Evolutionary conservation across 129 eudicot genomes (phyloP).

Genomic region (Tanacetum coccineum): DNA sequence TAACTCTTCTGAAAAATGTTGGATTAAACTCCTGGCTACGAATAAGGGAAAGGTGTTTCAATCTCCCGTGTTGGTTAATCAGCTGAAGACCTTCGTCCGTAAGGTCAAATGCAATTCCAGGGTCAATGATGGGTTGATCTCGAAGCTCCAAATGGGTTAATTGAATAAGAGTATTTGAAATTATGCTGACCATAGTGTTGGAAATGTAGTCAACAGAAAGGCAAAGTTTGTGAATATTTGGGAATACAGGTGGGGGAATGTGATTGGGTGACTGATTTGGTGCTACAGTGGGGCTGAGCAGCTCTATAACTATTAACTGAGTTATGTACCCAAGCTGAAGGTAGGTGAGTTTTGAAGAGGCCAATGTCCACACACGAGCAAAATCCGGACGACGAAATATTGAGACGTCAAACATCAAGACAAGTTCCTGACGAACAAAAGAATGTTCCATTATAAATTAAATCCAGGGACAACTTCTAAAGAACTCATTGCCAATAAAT

Average conservation of each 20-base stretch:
- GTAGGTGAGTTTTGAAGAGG: conserved; percentile 54
- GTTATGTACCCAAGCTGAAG: conserved; percentile 89
- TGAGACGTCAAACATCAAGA: conserved; percentile 88
- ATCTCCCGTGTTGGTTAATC: conserved; percentile 68
- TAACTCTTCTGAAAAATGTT: conserved; percentile 78
- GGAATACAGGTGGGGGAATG: conserved; percentile 44
- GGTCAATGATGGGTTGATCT: conserved; percentile 91
- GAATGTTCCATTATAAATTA: conserved; percentile 20
- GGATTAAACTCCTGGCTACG: conserved; percentile 87
- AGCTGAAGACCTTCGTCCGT: conserved; percentile 77
- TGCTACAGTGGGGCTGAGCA: conserved; percentile 65
- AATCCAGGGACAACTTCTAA: conserved; percentile 3
- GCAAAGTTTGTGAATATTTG: conserved; percentile 56
- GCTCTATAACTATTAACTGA: conserved; percentile 77
- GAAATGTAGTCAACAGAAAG: conserved; percentile 95
- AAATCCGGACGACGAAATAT: conserved; percentile 70
- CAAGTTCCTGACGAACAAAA: conserved; percentile 65
- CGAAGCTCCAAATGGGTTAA: conserved; percentile 89
- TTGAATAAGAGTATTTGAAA: conserved; percentile 58
- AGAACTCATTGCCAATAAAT: conserved; percentile 10
- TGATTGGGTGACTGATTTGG: conserved; percentile 41
- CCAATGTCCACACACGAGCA: conserved; percentile 86
- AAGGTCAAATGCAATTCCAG: conserved; percentile 73
- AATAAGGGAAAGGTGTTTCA: conserved; percentile 73
- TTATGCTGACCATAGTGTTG: conserved; percentile 72